These are phyloP conservation scores for Talaromyces rugulosus DNA, from an alignment of 2,329 filamentous ascomycete species.

Conservation along the genomic window DNA sequence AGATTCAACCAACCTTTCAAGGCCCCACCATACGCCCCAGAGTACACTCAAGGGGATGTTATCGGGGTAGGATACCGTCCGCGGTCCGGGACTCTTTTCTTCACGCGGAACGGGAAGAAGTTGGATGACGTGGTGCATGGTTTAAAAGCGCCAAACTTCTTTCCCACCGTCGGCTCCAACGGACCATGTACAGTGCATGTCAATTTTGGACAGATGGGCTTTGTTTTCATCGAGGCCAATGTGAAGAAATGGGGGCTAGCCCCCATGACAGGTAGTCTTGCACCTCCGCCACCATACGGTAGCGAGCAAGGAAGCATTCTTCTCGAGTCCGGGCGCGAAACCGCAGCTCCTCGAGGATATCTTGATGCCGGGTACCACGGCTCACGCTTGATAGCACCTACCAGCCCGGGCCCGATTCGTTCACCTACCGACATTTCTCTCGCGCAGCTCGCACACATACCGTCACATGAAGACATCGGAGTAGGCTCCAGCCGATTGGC, in stretches of 20 bases:
- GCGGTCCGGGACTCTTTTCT: constrained; percentile 91
- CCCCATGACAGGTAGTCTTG: constrained; percentile 90
- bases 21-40: constrained; percentile 73
- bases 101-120: constrained; percentile 96
- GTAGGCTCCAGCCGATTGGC: constrained; percentile 61
- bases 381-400: constrained; percentile 66
- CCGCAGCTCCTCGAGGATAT: constrained; percentile 41
- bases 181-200: constrained; percentile 90
- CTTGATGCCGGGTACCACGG: constrained; percentile 68
- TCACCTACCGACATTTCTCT: constrained; percentile 96
- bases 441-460: constrained; percentile 72
- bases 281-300: constrained; percentile 92
- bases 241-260: constrained; percentile 99
- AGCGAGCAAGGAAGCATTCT: constrained; percentile 96
- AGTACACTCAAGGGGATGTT: constrained; percentile 88
- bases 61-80: constrained; percentile 93
- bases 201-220: constrained; percentile 96
- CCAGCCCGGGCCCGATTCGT: constrained; percentile 81
- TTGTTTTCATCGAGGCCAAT: constrained; percentile 98
- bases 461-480: constrained; percentile 62
- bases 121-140: constrained; percentile 92
- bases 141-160: constrained; percentile 92
- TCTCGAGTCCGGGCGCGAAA: constrained; percentile 73
- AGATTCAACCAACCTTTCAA: constrained; percentile 91
- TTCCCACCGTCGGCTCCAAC: constrained; percentile 93